Conservation (phyloP, 352 stramenopile genomes). For the Phytophthora capsici region DNA sequence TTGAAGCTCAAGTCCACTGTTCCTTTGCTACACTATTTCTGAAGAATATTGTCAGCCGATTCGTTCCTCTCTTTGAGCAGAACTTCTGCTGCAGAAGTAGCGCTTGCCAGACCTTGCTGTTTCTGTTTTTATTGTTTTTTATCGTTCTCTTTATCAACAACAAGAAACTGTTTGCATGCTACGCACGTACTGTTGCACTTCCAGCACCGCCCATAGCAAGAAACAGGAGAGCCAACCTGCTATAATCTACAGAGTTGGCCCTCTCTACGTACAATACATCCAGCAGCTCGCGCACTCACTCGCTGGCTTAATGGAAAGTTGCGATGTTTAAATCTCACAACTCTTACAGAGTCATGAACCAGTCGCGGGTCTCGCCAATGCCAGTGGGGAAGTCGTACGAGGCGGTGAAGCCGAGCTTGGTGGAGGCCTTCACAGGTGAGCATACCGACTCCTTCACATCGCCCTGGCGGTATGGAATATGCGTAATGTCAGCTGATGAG, state of each 20-base stretch:
- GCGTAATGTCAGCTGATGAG: slow-evolving; percentile 66
- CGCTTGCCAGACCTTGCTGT: neutral
- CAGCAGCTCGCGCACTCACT: slow-evolving; percentile 7
- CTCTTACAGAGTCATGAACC: slow-evolving; percentile 59
- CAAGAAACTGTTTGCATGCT: slow-evolving; percentile 16
- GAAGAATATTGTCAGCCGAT: too few species aligned
- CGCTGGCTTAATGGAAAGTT: slow-evolving; percentile 8
- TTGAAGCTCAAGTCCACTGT: neutral
- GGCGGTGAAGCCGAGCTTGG: slow-evolving; percentile 72
- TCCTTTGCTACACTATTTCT: neutral
- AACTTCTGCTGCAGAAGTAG: too few species aligned
- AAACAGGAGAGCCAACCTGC: slow-evolving; percentile 11
- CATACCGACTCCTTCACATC: slow-evolving; percentile 84
- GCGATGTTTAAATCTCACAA: slow-evolving; percentile 5
- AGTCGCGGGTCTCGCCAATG: slow-evolving; percentile 75
- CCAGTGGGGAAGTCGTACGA: slow-evolving; percentile 62
- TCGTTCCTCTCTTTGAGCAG: too few species aligned
- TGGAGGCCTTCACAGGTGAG: slow-evolving; percentile 58
- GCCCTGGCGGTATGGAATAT: slow-evolving; percentile 69
- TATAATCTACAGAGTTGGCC: neutral
- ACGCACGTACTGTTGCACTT: slow-evolving; percentile 7
- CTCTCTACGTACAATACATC: slow-evolving; percentile 26
- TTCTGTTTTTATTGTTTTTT: slow-evolving; percentile 15
- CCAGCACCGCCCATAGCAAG: slow-evolving; percentile 12
- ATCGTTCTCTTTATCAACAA: slow-evolving; percentile 18